phyloP scores from a whole-genome alignment of 805 yeast genomes.

The Komagataella pastoris region DNA sequence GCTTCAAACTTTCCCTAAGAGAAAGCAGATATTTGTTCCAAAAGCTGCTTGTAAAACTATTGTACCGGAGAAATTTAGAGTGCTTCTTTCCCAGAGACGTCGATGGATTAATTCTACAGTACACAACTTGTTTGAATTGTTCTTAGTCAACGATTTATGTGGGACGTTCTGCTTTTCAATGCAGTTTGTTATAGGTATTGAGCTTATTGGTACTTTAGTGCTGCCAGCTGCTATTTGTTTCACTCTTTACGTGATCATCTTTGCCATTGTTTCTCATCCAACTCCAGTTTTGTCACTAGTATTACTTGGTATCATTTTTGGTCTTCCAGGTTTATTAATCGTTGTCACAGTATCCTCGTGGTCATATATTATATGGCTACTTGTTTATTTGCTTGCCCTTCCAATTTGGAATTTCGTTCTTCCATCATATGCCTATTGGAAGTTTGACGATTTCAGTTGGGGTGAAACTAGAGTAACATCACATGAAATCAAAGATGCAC shows the following conservation, averaged over 20 bases:
- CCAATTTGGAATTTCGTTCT: constrained; percentile 92
- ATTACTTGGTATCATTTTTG: constrained; percentile 66
- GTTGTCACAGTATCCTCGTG: constrained; percentile 68
- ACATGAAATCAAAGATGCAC: constrained; percentile 55
- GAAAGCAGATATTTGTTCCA: constrained; percentile 77
- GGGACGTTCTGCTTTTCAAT: constrained; percentile 91
- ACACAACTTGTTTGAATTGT: constrained; percentile 82
- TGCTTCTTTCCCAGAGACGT: constrained; percentile 82
- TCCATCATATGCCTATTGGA: constrained; percentile 86
- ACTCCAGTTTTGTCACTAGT: constrained; percentile 70
- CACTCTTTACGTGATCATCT: constrained; percentile 65
- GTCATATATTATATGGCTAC: constrained; percentile 67
- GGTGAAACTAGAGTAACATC: constrained; percentile 83
- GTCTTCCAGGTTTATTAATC: constrained; percentile 74
- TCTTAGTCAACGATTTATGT: constrained; percentile 74
- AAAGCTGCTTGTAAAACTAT: constrained; percentile 88
- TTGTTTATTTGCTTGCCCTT: constrained; percentile 62
- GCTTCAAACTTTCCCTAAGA: constrained; percentile 80
- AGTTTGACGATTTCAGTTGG: constrained; percentile 93
- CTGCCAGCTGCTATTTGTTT: constrained; percentile 81
- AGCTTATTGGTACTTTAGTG: constrained; percentile 76
- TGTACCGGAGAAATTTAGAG: constrained; percentile 74
- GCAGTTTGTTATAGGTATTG: constrained; percentile 83
- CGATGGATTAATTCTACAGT: constrained; percentile 96
- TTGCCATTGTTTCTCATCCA: constrained; percentile 58